Conservation (phyloP, 225 moss, liverwort and hornwort species). For the Thuidium tamariscinum region DNA sequence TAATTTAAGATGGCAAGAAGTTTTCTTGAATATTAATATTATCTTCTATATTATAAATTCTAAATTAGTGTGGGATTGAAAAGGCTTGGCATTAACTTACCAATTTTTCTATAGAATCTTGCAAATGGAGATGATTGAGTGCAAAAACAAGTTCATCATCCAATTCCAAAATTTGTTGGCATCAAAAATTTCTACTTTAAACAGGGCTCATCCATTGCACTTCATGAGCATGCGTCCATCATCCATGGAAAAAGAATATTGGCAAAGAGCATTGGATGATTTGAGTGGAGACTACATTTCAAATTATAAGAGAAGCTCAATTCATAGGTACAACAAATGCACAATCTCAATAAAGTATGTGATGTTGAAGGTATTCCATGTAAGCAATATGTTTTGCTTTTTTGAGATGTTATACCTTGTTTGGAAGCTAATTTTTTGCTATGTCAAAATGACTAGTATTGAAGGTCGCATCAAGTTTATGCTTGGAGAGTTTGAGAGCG, state of each 20-base stretch:
- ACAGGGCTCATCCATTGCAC: background rate
- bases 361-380: fast-evolving
- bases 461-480: background rate
- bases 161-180: background rate
- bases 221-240: background rate
- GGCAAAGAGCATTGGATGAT: background rate
- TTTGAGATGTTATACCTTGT: background rate
- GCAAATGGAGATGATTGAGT: background rate
- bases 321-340: too few species aligned
- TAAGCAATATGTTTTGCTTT: background rate
- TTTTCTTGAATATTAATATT: too few species aligned
- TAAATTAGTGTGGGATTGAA: too few species aligned
- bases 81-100: background rate
- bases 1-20: background rate
- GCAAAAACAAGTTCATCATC: background rate
- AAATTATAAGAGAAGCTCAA: too few species aligned
- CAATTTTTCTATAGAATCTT: background rate
- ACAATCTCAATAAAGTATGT: too few species aligned
- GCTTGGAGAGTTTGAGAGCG: background rate
- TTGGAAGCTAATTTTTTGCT: background rate
- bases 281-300: background rate
- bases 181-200: background rate
- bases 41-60: too few species aligned
- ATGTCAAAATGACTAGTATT: background rate
- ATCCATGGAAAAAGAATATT: background rate